phyloP scores from a whole-genome alignment of 305 asterid genomes.

The Andrographis paniculata region DNA sequence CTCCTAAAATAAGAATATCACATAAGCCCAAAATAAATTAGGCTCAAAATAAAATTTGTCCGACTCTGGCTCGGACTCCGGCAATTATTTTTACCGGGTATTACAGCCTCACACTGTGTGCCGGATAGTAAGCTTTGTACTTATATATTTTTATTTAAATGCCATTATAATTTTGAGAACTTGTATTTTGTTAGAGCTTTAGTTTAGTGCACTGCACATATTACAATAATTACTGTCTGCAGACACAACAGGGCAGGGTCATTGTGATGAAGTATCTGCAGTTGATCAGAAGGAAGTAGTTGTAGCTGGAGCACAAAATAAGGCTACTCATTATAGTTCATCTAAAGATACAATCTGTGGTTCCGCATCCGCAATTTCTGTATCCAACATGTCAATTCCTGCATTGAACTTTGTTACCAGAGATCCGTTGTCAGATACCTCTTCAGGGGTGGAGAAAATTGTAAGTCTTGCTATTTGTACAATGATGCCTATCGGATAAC shows the following conservation, averaged over 20 bases:
- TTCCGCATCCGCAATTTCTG: conserved; percentile 12
- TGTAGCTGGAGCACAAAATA: conserved; percentile 14
- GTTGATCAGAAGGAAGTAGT: conserved; percentile 27
- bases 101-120: too few species aligned
- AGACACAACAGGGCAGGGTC: conserved; percentile 23
- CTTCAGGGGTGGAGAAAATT: conserved; percentile 35
- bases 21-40: too few species aligned
- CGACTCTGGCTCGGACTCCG: too few species aligned
- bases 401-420: conserved; percentile 18
- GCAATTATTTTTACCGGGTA: too few species aligned
- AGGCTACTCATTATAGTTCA: conserved; percentile 21
- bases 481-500: conserved; percentile 3
- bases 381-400: conserved; percentile 17
- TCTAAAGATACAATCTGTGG: neutral
- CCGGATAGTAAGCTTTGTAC: too few species aligned
- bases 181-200: too few species aligned
- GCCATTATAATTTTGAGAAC: too few species aligned
- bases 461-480: conserved; percentile 36
- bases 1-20: too few species aligned
- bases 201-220: too few species aligned
- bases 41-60: too few species aligned
- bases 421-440: conserved; percentile 27
- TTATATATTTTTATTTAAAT: too few species aligned
- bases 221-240: conserved; percentile 16
- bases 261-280: conserved; percentile 19